Evolutionary conservation across 345 rosid genomes (phyloP).

Genomic region (Psidium guajava): DNA sequence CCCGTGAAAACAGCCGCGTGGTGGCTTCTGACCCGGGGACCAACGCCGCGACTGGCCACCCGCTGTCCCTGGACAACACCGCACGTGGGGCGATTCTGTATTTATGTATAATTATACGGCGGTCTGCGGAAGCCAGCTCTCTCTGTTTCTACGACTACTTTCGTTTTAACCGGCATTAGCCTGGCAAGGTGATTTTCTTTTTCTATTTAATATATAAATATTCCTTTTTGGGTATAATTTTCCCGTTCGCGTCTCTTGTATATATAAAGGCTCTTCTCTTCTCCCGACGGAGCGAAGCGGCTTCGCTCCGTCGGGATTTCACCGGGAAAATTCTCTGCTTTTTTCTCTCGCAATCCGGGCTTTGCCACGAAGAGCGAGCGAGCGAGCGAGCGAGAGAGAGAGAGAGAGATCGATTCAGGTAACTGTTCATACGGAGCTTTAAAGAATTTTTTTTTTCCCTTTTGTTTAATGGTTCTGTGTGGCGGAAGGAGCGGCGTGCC

Average conservation of each 20-base stretch:
- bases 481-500: neutral
- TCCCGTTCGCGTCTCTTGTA: neutral
- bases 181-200: neutral
- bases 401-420: neutral
- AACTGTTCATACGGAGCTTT: neutral
- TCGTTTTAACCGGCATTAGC: neutral
- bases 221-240: neutral
- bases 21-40: neutral
- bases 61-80: neutral
- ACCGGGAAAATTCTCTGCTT: neutral
- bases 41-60: neutral
- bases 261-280: neutral
- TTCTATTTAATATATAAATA: neutral
- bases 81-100: neutral
- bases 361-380: neutral
- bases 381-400: neutral
- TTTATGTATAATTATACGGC: neutral
- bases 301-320: neutral
- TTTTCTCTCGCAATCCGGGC: neutral
- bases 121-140: rapidly evolving
- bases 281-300: neutral
- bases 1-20: neutral
- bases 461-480: neutral
- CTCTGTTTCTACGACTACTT: neutral
- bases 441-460: neutral